Conservation (phyloP, 306 rosid species). For the Luffa acutangula region DNA sequence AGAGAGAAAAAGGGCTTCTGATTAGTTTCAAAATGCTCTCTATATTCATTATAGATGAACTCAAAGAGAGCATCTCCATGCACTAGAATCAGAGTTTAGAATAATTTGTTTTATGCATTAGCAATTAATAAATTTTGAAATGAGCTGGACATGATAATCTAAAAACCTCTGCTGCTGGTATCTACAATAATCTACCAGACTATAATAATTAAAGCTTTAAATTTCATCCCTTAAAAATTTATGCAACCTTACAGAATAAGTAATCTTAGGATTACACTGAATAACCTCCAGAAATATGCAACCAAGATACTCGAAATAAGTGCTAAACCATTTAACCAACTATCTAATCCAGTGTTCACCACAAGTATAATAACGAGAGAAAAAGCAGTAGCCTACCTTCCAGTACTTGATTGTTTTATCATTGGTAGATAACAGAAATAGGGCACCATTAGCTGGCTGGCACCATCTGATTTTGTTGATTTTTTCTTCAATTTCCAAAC, state of each 20-base stretch:
- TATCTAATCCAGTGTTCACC: neutral
- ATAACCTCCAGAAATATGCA: neutral
- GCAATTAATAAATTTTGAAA: neutral
- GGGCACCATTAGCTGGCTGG: slow-evolving; percentile 55
- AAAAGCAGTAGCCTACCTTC: slow-evolving; percentile 36
- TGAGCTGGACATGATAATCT: neutral
- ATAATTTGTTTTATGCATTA: neutral
- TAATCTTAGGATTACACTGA: neutral
- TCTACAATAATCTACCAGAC: neutral
- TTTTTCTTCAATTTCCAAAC: slow-evolving; percentile 75
- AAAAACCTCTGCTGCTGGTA: neutral
- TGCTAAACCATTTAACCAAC: neutral
- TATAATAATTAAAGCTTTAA: neutral
- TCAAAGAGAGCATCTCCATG: neutral
- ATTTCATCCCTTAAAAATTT: neutral
- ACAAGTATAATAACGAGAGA: neutral
- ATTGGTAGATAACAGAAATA: slow-evolving; percentile 58
- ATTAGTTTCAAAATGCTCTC: neutral
- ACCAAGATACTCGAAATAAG: neutral
- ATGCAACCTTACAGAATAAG: neutral
- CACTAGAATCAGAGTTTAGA: neutral
- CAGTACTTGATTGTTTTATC: slow-evolving; percentile 69
- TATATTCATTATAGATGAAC: neutral
- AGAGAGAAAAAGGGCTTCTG: neutral
- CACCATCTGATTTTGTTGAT: slow-evolving; percentile 68